phyloP scores from a whole-genome alignment of 352 stramenopile species.

The Thalassiosira sp. region DNA sequence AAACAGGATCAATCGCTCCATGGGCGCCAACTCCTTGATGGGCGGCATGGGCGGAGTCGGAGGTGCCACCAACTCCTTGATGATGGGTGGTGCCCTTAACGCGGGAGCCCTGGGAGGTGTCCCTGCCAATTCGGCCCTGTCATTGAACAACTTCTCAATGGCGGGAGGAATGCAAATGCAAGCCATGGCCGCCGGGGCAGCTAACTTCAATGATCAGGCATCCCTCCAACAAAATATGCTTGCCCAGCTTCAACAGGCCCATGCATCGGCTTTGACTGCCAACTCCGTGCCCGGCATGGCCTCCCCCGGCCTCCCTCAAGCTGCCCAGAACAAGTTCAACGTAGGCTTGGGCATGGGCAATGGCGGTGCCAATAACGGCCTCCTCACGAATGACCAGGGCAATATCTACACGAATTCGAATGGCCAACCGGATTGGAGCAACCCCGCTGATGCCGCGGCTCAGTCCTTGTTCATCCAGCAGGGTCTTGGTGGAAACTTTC shows the following conservation, averaged over 20 bases:
- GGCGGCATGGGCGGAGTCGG: constrained; percentile 10
- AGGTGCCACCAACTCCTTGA: too few relatives aligned
- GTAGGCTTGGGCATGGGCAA: constrained; percentile 1
- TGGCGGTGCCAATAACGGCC: constrained; percentile 1
- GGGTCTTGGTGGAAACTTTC: constrained; percentile 4
- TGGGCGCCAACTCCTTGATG: not conserved
- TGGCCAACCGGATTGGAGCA: not conserved
- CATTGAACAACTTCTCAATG: constrained; percentile 9
- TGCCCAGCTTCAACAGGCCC: constrained; percentile 51
- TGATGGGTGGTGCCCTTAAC: not conserved
- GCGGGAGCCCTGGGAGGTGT: constrained; percentile 6
- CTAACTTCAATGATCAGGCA: constrained; percentile 27
- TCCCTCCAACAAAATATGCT: constrained; percentile 37
- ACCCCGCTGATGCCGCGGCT: constrained; percentile 7
- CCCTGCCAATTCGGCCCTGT: not conserved
- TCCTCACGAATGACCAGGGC: constrained; percentile 45
- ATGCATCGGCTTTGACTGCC: constrained; percentile 10
- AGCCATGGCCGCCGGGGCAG: not conserved
- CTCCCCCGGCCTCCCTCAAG: constrained; percentile 7
- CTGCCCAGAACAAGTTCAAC: constrained; percentile 2
- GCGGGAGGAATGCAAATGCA: not conserved
- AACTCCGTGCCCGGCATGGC: too few relatives aligned
- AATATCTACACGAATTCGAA: constrained; percentile 23
- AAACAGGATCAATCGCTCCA: constrained; percentile 21
- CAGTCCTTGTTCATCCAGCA: constrained; percentile 13